Evolutionary conservation across 139 green algal species (phyloP).

Genomic region (Closterium sp.): DNA sequence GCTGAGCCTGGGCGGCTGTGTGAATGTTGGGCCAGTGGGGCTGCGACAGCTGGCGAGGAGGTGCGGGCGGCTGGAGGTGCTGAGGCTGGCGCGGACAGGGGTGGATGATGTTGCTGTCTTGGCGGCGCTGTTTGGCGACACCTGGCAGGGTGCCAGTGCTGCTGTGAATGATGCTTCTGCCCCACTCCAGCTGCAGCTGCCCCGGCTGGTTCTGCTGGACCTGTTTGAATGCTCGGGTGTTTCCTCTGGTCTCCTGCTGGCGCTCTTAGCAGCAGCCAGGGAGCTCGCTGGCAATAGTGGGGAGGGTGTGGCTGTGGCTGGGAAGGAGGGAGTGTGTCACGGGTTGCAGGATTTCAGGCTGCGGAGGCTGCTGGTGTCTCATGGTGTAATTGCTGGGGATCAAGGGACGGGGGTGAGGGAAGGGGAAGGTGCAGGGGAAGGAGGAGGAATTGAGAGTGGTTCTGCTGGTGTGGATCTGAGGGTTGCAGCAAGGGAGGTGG

Average conservation of each 20-base stretch:
- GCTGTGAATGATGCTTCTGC: neutral
- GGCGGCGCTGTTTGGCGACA: neutral
- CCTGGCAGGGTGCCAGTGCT: neutral
- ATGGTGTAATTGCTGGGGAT: neutral
- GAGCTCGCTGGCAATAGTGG: neutral
- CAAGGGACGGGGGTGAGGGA: neutral
- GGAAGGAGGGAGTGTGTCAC: neutral
- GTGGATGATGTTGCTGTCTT: neutral
- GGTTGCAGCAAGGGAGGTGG: neutral
- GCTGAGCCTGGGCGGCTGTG: neutral
- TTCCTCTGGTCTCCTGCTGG: neutral
- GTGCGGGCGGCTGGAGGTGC: neutral
- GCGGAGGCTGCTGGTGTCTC: neutral
- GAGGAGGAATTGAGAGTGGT: neutral
- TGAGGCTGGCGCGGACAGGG: neutral
- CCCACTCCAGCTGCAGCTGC: neutral
- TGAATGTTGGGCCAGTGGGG: neutral
- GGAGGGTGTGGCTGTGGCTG: neutral
- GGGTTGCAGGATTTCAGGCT: neutral
- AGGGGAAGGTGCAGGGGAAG: neutral
- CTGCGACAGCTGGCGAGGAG: neutral
- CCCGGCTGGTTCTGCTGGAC: neutral
- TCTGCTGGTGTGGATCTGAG: neutral
- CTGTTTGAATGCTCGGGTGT: neutral
- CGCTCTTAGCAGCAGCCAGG: neutral